These are phyloP conservation scores for Udeniomyces megalosporus DNA, from an alignment of 768 basidiomycete species.

Conservation along the genomic window DNA sequence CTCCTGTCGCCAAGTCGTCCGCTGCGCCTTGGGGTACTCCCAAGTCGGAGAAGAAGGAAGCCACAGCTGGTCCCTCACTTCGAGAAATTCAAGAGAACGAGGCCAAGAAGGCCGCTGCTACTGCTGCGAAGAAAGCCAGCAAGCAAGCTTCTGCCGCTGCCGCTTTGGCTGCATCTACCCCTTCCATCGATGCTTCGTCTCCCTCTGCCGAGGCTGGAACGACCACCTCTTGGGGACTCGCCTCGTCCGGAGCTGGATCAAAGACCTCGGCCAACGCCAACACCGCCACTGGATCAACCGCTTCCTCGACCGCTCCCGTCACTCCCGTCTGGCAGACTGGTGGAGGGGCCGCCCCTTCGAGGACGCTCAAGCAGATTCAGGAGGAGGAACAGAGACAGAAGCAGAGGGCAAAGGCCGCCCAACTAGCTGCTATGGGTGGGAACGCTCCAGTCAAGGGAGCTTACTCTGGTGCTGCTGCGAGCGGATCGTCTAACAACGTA, in stretches of 20 bases:
- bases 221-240: conserved; percentile 28
- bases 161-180: conserved; percentile 31
- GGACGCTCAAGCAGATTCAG: conserved; percentile 94
- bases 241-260: conserved; percentile 3
- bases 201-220: conserved; percentile 22
- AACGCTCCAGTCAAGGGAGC: conserved; percentile 17
- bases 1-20: neutral
- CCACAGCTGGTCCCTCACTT: conserved; percentile 43
- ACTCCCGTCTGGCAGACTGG: conserved; percentile 23
- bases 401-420: conserved; percentile 33
- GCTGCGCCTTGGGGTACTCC: conserved; percentile 28
- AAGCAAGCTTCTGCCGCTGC: conserved; percentile 59
- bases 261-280: conserved; percentile 6
- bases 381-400: conserved; percentile 88
- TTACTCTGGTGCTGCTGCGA: conserved; percentile 33
- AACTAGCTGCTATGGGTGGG: conserved; percentile 1
- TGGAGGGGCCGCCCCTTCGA: conserved; percentile 40
- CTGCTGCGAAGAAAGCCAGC: conserved; percentile 56
- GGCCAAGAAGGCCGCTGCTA: conserved; percentile 54
- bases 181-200: conserved; percentile 25
- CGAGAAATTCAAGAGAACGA: conserved; percentile 94
- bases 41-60: conserved; percentile 46
- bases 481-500: conserved; percentile 21
- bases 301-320: conserved; percentile 24
- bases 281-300: too few species aligned